Evolutionary conservation across 2,329 filamentous ascomycete species (phyloP).

Genomic region (Fusarium nematophilum): DNA sequence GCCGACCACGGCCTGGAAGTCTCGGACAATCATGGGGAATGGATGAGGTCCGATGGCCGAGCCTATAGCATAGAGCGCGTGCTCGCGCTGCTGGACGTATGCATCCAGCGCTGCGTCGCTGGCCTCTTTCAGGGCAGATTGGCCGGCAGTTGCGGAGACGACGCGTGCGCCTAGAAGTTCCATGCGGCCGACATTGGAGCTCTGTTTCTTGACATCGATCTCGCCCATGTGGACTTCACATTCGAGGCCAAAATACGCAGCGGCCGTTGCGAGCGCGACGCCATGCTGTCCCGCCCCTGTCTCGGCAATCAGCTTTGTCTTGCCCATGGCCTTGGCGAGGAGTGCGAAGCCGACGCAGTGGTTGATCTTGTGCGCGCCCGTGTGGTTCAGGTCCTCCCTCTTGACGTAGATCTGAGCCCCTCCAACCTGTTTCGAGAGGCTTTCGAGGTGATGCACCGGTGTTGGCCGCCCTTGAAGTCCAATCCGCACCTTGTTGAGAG

Average conservation of each 20-base stretch:
- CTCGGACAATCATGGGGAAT: conserved; percentile 91
- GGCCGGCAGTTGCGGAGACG: not conserved
- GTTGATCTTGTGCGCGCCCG: conserved; percentile 95
- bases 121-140: not conserved
- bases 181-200: not conserved
- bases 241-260: conserved; percentile 70
- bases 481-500: too few species aligned
- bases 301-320: conserved; percentile 92
- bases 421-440: conserved; percentile 56
- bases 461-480: too few species aligned
- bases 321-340: conserved; percentile 81
- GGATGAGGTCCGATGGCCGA: conserved; percentile 93
- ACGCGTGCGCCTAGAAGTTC: not conserved
- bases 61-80: conserved; percentile 85
- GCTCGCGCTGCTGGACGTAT: not conserved
- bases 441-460: too few species aligned
- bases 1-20: conserved; percentile 92
- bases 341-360: conserved; percentile 90
- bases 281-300: conserved; percentile 94
- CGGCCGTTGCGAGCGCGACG: conserved; percentile 93
- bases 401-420: conserved; percentile 94
- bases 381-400: conserved; percentile 92
- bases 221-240: not conserved
- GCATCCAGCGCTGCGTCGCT: not conserved
- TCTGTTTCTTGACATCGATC: not conserved